Conservation (phyloP, 306 rosid genomes). For the Cucurbita ficifolia region DNA sequence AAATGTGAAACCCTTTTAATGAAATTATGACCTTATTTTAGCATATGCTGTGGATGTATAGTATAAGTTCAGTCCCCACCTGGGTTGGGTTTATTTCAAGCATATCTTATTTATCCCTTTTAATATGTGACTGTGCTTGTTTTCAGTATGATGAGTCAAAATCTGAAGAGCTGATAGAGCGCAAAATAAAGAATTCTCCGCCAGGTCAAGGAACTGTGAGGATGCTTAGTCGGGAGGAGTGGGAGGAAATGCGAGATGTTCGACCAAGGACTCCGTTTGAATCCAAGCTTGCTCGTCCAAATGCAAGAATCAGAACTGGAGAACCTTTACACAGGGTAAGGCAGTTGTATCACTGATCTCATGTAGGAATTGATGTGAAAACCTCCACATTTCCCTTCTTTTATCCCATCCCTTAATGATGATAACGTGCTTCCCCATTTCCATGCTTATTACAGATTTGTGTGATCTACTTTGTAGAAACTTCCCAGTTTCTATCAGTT, state of each 20-base stretch:
- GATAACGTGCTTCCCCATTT: background rate
- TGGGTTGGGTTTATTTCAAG: background rate
- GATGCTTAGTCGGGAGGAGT: constrained; percentile 43
- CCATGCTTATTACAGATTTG: background rate
- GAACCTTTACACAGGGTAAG: constrained; percentile 35
- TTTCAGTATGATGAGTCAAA: constrained; percentile 57
- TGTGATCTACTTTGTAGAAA: background rate
- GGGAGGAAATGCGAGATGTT: constrained; percentile 37
- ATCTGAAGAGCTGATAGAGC: constrained; percentile 42
- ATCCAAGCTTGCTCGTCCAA: constrained; percentile 51
- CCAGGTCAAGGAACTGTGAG: constrained; percentile 38
- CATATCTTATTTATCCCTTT: background rate
- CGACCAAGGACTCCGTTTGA: constrained; percentile 51
- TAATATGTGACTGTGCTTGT: background rate
- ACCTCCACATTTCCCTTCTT: background rate
- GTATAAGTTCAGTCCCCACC: background rate
- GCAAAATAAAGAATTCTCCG: constrained; percentile 38
- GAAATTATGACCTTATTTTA: background rate
- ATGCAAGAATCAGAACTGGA: constrained; percentile 43
- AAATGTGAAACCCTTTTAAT: background rate
- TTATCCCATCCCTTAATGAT: background rate
- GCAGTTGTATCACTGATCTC: background rate
- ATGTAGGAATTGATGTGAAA: background rate
- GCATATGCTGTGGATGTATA: background rate
- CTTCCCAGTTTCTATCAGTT: background rate